A percentile compares a stretch with the other conserved stretches of the same genome.
These are phyloP conservation scores for Ganoderma leucocontextum DNA, from an alignment of 1,284 basidiomycete genomes.

Conservation along the genomic window DNA sequence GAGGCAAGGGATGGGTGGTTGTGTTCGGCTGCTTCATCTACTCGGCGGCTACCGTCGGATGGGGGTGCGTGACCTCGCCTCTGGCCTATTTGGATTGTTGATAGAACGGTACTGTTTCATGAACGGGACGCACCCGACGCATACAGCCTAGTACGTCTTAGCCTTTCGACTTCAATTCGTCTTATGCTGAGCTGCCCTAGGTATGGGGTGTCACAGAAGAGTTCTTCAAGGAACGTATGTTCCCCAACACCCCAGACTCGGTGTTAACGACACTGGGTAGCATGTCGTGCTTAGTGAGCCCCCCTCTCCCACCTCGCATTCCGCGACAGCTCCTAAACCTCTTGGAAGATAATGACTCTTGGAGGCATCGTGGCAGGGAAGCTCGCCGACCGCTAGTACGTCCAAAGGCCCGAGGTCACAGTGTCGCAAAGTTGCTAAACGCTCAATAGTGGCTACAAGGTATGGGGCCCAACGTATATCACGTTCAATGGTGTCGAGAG, in stretches of 20 bases:
- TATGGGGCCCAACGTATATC: background rate
- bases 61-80: slow-evolving; percentile 34
- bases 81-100: background rate
- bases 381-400: slow-evolving; percentile 41
- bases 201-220: slow-evolving; percentile 40
- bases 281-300: slow-evolving; percentile 35
- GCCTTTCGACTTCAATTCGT: background rate
- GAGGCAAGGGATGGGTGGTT: slow-evolving; percentile 34
- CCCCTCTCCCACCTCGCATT: too few species aligned
- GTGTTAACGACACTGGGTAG: slow-evolving; percentile 37
- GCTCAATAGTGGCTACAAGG: slow-evolving; percentile 33
- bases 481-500: background rate
- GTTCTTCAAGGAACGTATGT: slow-evolving; percentile 35
- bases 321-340: background rate
- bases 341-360: slow-evolving; percentile 36
- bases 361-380: slow-evolving; percentile 37
- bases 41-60: slow-evolving; percentile 31
- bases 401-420: background rate
- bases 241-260: slow-evolving; percentile 33
- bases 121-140: slow-evolving; percentile 1
- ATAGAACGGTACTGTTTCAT: background rate
- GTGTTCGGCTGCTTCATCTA: slow-evolving; percentile 35
- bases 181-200: slow-evolving; percentile 19
- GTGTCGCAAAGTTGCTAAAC: slow-evolving; percentile 1
- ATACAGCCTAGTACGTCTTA: slow-evolving; percentile 17